phyloP scores from a whole-genome alignment of 768 basidiomycete genomes.

The Inosperma sp. region DNA sequence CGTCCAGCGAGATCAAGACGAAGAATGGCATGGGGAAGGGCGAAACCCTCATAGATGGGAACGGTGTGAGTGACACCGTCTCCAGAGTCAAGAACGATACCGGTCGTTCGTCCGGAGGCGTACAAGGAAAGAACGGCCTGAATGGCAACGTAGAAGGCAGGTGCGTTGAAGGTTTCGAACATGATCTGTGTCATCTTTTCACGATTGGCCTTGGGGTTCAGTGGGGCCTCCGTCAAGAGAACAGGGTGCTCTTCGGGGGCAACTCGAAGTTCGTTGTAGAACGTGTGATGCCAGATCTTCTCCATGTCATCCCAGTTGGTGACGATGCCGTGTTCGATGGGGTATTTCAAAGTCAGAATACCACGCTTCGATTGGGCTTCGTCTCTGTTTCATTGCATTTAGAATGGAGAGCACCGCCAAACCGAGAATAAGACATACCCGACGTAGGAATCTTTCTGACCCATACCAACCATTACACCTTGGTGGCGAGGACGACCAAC shows the following conservation, averaged over 20 bases:
- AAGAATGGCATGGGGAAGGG: slow-evolving; percentile 88
- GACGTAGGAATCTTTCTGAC: slow-evolving; percentile 93
- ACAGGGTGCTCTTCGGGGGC: slow-evolving; percentile 92
- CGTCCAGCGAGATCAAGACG: slow-evolving; percentile 91
- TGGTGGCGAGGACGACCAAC: slow-evolving; percentile 93
- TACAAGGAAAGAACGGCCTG: slow-evolving; percentile 90
- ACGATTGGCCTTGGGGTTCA: slow-evolving; percentile 90
- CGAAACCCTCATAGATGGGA: slow-evolving; percentile 93
- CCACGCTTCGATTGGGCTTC: slow-evolving; percentile 62
- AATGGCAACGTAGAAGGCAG: slow-evolving; percentile 89
- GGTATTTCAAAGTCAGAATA: slow-evolving; percentile 90
- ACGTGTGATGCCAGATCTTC: slow-evolving; percentile 98
- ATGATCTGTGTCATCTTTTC: slow-evolving; percentile 97
- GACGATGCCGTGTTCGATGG: slow-evolving; percentile 90
- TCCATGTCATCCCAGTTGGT: slow-evolving; percentile 99
- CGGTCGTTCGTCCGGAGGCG: slow-evolving; percentile 92
- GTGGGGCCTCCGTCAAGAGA: slow-evolving; percentile 85
- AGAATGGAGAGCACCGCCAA: neutral
- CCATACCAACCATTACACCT: slow-evolving; percentile 97
- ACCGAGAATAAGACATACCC: slow-evolving; percentile 52
- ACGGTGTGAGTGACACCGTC: slow-evolving; percentile 97
- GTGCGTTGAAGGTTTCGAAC: slow-evolving; percentile 94
- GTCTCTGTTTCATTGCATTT: slow-evolving; percentile 19
- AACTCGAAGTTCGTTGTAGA: slow-evolving; percentile 93
- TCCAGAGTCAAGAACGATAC: slow-evolving; percentile 93